Conservation (phyloP, 202 grass and related monocot species). For the Thinopyrum obtusiflorum region DNA sequence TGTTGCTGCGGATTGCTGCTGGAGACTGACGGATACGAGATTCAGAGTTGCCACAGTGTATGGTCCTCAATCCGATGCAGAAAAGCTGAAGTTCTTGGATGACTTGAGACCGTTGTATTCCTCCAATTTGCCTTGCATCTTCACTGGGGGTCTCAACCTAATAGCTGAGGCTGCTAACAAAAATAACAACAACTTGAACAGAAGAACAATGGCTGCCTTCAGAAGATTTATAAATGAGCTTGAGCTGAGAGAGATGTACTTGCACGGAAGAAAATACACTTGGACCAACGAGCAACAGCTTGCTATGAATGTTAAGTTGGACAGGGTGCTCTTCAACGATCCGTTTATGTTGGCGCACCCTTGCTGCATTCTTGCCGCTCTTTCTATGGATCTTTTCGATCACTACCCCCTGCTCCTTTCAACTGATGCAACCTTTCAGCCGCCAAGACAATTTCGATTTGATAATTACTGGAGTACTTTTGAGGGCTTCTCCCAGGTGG, state of each 20-base stretch:
- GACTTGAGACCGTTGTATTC: no score
- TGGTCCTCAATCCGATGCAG: not conserved
- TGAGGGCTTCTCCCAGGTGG: no score
- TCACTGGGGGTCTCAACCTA: no score
- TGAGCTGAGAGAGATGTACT: not conserved
- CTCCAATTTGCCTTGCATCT: no score
- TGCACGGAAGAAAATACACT: not conserved
- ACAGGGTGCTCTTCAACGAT: not conserved
- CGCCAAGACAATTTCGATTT: not conserved
- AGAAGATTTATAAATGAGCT: not conserved
- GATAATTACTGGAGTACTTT: not conserved
- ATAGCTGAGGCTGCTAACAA: not conserved
- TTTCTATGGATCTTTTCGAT: not conserved
- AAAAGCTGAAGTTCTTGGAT: no score
- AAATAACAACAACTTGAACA: not conserved
- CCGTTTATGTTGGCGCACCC: not conserved
- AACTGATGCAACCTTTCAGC: not conserved
- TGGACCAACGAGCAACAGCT: not conserved
- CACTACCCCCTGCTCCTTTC: not conserved
- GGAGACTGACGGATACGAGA: rapidly evolving
- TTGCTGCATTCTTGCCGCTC: no score
- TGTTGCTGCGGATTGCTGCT: not conserved
- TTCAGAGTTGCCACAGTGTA: not conserved
- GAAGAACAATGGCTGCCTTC: not conserved
- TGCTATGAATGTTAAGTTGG: not conserved